These are phyloP conservation scores for Saccharomyces hybrid DNA, from an alignment of 1,139 yeast species.

Conservation along the genomic window DNA sequence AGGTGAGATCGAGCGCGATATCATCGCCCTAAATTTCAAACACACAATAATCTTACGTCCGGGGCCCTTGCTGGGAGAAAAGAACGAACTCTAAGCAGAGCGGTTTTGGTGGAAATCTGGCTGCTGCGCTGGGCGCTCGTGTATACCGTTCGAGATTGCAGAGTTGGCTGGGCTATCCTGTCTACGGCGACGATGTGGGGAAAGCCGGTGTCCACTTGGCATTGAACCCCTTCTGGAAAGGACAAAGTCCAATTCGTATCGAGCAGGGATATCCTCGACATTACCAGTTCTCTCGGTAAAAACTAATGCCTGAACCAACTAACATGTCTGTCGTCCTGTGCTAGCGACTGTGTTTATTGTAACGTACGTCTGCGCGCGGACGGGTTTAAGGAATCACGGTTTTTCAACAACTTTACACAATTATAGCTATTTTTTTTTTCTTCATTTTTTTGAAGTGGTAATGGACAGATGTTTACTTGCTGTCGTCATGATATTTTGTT, in stretches of 20 bases:
- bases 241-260: conserved; percentile 24
- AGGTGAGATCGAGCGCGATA: conserved; percentile 57
- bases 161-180: conserved; percentile 34
- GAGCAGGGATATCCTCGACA: conserved; percentile 23
- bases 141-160: conserved; percentile 36
- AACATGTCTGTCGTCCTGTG: not conserved
- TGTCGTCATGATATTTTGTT: not conserved
- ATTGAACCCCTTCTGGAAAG: conserved; percentile 10
- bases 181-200: conserved; percentile 45
- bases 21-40: conserved; percentile 52
- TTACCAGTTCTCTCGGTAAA: conserved; percentile 3
- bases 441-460: not conserved
- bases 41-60: conserved; percentile 64
- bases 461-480: not conserved
- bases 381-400: not conserved
- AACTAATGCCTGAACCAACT: not conserved
- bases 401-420: not conserved
- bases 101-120: conserved; percentile 33
- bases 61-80: conserved; percentile 56
- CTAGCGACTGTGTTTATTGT: not conserved
- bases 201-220: conserved; percentile 38
- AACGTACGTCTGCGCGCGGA: conserved; percentile 1
- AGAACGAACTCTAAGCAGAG: conserved; percentile 37
- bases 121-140: conserved; percentile 32
- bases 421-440: not conserved